A percentile compares a stretch with the other conserved stretches of the same genome.
phyloP scores from a whole-genome alignment of 140 eudicot genomes.

The Stevia rebaudiana region DNA sequence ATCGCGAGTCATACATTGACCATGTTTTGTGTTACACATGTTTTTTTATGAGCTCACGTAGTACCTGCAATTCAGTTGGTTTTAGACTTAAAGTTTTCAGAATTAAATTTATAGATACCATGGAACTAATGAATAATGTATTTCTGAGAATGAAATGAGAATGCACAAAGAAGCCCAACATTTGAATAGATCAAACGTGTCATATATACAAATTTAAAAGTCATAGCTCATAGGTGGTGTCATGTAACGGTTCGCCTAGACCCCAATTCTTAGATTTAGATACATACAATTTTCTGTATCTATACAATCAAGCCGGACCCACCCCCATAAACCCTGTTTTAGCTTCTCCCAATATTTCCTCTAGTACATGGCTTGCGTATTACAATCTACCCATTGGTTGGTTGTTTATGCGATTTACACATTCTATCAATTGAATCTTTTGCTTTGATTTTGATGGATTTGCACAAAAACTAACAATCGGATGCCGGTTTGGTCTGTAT shows the following conservation, averaged over 20 bases:
- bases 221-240: too few relatives aligned
- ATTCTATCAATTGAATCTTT: neutral
- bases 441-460: too few relatives aligned
- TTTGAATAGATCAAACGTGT: neutral
- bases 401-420: too few relatives aligned
- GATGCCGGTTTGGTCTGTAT: neutral
- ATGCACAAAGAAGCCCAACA: neutral
- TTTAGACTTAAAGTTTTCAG: neutral
- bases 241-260: too few relatives aligned
- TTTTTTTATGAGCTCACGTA: neutral
- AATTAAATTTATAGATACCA: neutral
- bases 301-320: slow-evolving; percentile 13
- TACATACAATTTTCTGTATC: slow-evolving; percentile 17
- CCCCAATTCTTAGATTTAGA: too few relatives aligned
- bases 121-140: too few relatives aligned
- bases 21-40: slow-evolving; percentile 17
- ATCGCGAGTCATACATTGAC: slow-evolving; percentile 20
- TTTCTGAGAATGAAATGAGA: neutral
- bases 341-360: neutral
- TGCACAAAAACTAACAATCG: neutral
- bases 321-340: slow-evolving; percentile 5
- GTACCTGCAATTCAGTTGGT: slow-evolving; percentile 13
- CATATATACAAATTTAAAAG: too few relatives aligned
- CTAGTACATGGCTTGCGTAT: slow-evolving; percentile 19
- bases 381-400: neutral